Evolutionary conservation across 108 stramenopile genomes (phyloP).

Genomic region (Seminavis robusta): DNA sequence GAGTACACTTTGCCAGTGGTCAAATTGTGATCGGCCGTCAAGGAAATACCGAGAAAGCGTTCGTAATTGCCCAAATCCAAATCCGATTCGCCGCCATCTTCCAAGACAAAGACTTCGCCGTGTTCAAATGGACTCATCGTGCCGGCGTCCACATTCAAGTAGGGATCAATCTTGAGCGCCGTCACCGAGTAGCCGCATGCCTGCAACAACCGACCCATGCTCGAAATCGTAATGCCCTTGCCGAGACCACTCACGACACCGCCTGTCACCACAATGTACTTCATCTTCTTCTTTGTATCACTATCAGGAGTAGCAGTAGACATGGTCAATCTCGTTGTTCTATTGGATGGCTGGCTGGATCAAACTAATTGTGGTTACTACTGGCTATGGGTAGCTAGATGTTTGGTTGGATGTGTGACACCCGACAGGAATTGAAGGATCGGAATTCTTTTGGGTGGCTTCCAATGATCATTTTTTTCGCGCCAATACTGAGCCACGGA

Average conservation of each 20-base stretch:
- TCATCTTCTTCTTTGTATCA: conserved; percentile 45
- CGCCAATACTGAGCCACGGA: no score
- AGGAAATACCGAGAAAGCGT: conserved; percentile 86
- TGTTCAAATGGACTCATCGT: conserved; percentile 98
- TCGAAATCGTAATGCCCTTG: conserved; percentile 97
- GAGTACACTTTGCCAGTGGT: conserved; percentile 98
- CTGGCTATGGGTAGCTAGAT: no score
- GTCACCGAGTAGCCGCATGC: conserved; percentile 92
- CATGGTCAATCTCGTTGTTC: no score
- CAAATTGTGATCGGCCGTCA: conserved; percentile 93
- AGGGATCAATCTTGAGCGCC: conserved; percentile 98
- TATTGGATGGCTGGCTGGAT: no score
- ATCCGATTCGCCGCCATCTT: conserved; percentile 99
- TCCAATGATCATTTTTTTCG: no score
- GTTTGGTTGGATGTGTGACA: no score
- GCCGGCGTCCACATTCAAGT: conserved; percentile 97
- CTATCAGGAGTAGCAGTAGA: no score
- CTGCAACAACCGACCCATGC: conserved; percentile 94
- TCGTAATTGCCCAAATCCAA: conserved; percentile 99
- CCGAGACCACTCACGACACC: conserved; percentile 97
- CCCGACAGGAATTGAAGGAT: no score
- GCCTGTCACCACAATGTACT: conserved; percentile 96
- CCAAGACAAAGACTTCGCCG: conserved; percentile 92
- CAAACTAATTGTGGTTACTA: no score
- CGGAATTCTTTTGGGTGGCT: no score